Evolutionary conservation across 2,329 filamentous ascomycete genomes (phyloP).

Genomic region (Aureobasidium sp.): DNA sequence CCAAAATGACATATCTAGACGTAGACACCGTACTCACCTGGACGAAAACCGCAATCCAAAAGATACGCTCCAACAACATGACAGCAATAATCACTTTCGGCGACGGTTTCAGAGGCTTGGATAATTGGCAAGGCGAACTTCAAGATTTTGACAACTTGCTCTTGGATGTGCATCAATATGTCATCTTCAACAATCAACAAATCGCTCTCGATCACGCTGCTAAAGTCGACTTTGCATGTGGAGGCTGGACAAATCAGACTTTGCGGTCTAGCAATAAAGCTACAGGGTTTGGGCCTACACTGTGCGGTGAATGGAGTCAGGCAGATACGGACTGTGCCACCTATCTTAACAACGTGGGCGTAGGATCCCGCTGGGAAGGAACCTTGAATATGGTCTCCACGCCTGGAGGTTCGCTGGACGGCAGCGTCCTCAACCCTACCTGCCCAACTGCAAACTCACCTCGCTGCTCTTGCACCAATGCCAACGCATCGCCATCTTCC

Average conservation of each 20-base stretch:
- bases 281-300: constrained; percentile 82
- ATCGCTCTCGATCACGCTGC: constrained; percentile 71
- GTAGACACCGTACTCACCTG: constrained; percentile 62
- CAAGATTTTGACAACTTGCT: constrained; percentile 63
- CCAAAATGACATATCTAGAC: constrained; percentile 65
- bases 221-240: constrained; percentile 82
- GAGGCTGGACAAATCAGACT: constrained; percentile 76
- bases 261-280: constrained; percentile 59
- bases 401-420: constrained; percentile 45
- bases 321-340: constrained; percentile 90
- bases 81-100: constrained; percentile 70
- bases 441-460: constrained; percentile 59
- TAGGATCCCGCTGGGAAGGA: constrained; percentile 86
- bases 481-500: constrained; percentile 61
- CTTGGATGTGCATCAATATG: constrained; percentile 97
- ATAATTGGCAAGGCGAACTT: constrained; percentile 82
- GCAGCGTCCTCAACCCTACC: constrained; percentile 57
- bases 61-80: constrained; percentile 70
- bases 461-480: constrained; percentile 62
- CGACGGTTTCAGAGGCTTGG: constrained; percentile 87
- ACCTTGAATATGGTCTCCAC: constrained; percentile 53
- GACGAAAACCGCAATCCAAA: constrained; percentile 63
- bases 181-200: constrained; percentile 90
- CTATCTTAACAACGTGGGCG: constrained; percentile 81
- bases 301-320: constrained; percentile 96